Evolutionary conservation across 768 basidiomycete species (phyloP), one percentile per base, ranked within the genome.

Genomic region (Daedalea quercina): DNA sequence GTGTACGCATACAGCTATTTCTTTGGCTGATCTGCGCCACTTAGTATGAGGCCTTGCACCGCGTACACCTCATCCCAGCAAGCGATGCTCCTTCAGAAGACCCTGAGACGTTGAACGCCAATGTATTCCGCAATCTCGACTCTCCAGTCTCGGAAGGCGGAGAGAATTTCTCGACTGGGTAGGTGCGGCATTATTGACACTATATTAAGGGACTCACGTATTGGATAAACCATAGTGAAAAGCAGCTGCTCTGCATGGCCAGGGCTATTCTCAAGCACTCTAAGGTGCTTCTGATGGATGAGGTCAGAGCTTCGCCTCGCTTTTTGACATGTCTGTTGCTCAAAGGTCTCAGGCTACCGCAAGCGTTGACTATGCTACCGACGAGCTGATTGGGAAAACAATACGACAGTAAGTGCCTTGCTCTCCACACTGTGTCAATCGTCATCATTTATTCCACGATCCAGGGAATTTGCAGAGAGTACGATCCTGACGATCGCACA

Each of bases 111-210:
- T 69, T 88, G 52, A 92, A 92, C 55, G 73, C 64, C 26, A 92
- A 92, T 54, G 79, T 88, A 2, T 90, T 90, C 78, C 79, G 84
- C 19, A 80, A 84, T 60, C 70, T 90, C 6, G 87, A 91, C 55
- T 85, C 82, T 0, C 58, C 75, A 8, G 86, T 90, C 2, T 84
- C 85, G 1, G 90, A 94, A 70, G 88, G 87, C 1, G 90, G 89
- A 17, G 92, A 94, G 19, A 94, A 93, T 70, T 93, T 94, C 65
- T 90, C 87, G 0, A 86, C 87, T 7, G 88, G 87, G 85, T 87
- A 53, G 44, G 75, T 42, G 40, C 17, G 46, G 7, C 24, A 11
- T 50, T 25, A 37, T 62, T 59, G 50, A 63, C 61, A n/a, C 17
- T 13, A 6, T 22, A 35, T 3, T 4, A 20, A 11, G 20, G 13